Evolutionary conservation across 2,329 filamentous ascomycete species (phyloP).

Genomic region (Emericellopsis cladophorae): DNA sequence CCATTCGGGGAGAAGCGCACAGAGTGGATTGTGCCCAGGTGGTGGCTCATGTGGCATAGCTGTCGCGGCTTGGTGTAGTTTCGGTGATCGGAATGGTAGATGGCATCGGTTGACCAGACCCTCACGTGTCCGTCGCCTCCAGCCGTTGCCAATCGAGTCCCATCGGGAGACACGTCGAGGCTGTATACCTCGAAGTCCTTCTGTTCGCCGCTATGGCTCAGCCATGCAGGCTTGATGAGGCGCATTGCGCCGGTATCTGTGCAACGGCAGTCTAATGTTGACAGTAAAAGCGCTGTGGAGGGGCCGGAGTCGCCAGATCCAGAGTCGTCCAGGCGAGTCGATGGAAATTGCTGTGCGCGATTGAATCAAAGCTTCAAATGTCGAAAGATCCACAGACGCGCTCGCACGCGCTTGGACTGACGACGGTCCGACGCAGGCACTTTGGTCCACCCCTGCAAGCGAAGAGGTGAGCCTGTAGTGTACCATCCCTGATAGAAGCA

Average conservation of each 20-base stretch:
- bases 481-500: too few relatives aligned
- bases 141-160: slow-evolving; percentile 80
- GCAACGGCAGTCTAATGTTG: too few relatives aligned
- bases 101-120: slow-evolving; percentile 93
- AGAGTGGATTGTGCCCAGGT: slow-evolving; percentile 92
- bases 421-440: too few relatives aligned
- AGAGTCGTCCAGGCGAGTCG: too few relatives aligned
- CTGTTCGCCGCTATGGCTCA: slow-evolving; percentile 91
- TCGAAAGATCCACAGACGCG: background rate
- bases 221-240: slow-evolving; percentile 90
- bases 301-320: too few relatives aligned
- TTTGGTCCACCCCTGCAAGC: too few relatives aligned
- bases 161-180: slow-evolving; percentile 93
- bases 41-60: slow-evolving; percentile 95
- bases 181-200: slow-evolving; percentile 99
- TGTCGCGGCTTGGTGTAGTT: slow-evolving; percentile 72
- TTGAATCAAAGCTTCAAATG: too few relatives aligned
- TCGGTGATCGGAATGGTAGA: slow-evolving; percentile 65
- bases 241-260: slow-evolving; percentile 41
- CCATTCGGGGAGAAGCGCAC: slow-evolving; percentile 94
- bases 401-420: background rate
- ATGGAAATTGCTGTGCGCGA: too few relatives aligned
- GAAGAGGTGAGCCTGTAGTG: too few relatives aligned
- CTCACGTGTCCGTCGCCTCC: slow-evolving; percentile 96
- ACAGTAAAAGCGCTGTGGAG: too few relatives aligned